Base-by-base conservation (phyloP, 768 basidiomycete genomes). In the Boletus rex-veris region DNA sequence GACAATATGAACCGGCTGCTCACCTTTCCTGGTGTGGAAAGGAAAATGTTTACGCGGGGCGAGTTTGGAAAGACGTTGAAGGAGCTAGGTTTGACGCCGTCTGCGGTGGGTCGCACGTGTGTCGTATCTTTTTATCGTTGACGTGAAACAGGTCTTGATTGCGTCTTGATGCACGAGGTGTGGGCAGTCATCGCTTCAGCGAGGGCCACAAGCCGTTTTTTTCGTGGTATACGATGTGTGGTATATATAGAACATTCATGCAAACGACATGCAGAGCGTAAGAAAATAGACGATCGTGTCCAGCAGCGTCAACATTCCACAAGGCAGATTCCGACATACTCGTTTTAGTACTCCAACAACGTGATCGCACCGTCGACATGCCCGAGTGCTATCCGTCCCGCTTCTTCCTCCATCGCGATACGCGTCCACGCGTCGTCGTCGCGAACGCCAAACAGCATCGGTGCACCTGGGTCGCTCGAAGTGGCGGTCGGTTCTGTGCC, bases 61-160 rank as follows among this genome's bases (percentile, higher is more conserved):
- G 94, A 98, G 62, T 88, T 93, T 65, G 78, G 79, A n/a, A 87
- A 85, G 68, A 85, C 86, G 19, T 68, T 98, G 60, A 82, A 83
- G 54, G 90, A 92, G 52, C 80, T 96, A 28, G 94, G 92, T 5
- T 74, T 98, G 56, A 94, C 92, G 18, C 94, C 94, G 2, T 94
- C 92, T 50, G 93, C 94, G 48, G 93, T 45, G 16, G 0, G 57
- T 36, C 41, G 5, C 28, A 12, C 28, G 11, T 47, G 18, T 10
- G 2, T 18, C 21, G 15, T 16, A n/a, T 8, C 4, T 28, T 24
- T 8, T 26, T 8, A 11, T 33, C 4, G 19, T 9, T 9, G 3
- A 4, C 28, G 5, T 8, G 39, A 40, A 35, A 5, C 24, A 84
- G 83, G 81, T 83, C 15, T 74, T 84, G 58, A 80, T 83, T 52